Conservation (phyloP, 2,329 filamentous ascomycete genomes). For the Paracoccidioides brasiliensis region DNA sequence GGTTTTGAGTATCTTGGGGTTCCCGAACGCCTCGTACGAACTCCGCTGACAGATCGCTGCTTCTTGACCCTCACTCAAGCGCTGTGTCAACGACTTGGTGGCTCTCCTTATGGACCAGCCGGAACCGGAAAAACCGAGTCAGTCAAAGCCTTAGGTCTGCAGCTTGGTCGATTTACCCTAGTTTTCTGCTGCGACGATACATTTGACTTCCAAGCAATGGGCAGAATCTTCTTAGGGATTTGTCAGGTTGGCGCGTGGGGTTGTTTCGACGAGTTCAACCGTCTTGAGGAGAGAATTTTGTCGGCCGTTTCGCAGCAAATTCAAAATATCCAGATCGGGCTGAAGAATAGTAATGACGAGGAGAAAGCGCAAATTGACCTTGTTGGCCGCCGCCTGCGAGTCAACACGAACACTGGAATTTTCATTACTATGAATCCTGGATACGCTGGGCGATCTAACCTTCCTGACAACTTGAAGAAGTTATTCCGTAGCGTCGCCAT, state of each 20-base stretch:
- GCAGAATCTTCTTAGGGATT: conserved; percentile 96
- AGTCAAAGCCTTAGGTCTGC: conserved; percentile 91
- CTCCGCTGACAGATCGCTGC: conserved; percentile 91
- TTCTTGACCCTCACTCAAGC: conserved; percentile 97
- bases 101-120: conserved; percentile 91
- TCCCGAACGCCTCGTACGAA: conserved; percentile 87
- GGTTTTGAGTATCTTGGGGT: conserved; percentile 98
- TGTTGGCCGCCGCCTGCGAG: conserved; percentile 75
- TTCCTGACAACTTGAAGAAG: conserved; percentile 99
- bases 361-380: conserved; percentile 84
- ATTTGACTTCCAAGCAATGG: conserved; percentile 99
- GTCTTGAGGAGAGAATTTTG: conserved; percentile 91
- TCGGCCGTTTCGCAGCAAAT: conserved; percentile 98
- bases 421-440: conserved; percentile 99
- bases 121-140: conserved; percentile 99
- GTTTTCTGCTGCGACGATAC: conserved; percentile 99
- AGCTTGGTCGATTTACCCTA: conserved; percentile 91
- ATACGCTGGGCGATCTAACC: conserved; percentile 92
- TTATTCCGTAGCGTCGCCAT: conserved; percentile 98
- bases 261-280: conserved; percentile 99
- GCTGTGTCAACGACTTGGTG: conserved; percentile 84
- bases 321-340: conserved; percentile 93
- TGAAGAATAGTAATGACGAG: conserved; percentile 73
- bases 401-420: conserved; percentile 89
- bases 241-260: conserved; percentile 99